These are phyloP conservation scores for Amanita phalloides DNA, from an alignment of 768 basidiomycete species.

Conservation along the genomic window DNA sequence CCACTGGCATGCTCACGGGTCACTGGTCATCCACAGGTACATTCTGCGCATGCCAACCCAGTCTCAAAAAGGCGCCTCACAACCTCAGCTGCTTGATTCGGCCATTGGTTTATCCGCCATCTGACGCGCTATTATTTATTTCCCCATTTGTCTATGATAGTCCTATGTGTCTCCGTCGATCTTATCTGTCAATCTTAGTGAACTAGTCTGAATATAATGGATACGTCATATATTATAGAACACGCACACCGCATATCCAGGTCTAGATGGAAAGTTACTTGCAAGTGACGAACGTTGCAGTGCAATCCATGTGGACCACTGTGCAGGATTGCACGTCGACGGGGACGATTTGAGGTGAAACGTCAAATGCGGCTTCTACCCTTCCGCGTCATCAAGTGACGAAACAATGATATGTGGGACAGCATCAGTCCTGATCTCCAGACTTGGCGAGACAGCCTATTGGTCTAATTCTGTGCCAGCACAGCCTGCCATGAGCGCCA, in stretches of 20 bases:
- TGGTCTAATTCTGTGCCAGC: not conserved
- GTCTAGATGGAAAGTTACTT: too few species aligned
- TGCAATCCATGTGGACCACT: too few species aligned
- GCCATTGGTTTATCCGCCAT: not conserved
- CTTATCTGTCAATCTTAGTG: not conserved
- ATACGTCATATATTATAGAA: too few species aligned
- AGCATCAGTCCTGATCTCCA: not conserved
- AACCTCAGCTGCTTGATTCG: not conserved
- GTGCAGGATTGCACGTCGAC: not conserved
- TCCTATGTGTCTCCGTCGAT: not conserved
- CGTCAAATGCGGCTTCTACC: not conserved
- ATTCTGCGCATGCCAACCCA: not conserved
- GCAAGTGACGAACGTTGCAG: too few species aligned
- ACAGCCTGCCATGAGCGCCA: not conserved
- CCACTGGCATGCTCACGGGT: not conserved
- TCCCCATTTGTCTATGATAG: not conserved
- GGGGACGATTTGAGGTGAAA: not conserved
- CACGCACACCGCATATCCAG: too few species aligned
- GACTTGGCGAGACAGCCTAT: not conserved
- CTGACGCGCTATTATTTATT: not conserved
- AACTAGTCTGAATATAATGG: too few species aligned
- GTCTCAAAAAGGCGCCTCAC: slow-evolving; percentile 1
- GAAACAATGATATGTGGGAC: not conserved
- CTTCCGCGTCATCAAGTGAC: not conserved
- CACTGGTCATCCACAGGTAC: not conserved